Evolutionary conservation across 495 filamentous ascomycete genomes (phyloP).

Genomic region (Mytilinidion resinicola): DNA sequence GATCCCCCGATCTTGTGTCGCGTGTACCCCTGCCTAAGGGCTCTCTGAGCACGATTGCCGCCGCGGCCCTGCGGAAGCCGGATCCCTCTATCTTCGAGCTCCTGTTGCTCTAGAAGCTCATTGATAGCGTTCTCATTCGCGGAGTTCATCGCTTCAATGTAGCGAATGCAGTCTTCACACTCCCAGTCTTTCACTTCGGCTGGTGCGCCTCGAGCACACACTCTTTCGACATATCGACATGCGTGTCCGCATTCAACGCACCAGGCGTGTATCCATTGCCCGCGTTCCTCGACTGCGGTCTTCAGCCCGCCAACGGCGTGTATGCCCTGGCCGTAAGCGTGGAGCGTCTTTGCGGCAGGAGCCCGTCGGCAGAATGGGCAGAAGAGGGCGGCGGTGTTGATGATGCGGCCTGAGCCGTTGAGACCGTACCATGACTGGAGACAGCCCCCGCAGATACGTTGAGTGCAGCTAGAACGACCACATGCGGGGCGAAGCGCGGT

Average conservation of each 20-base stretch:
- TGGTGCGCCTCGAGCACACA: conserved; percentile 34
- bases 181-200: conserved; percentile 29
- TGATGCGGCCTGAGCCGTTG: conserved; percentile 31
- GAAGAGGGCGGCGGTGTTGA: conserved; percentile 40
- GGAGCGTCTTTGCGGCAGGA: conserved; percentile 32
- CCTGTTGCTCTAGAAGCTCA: neutral
- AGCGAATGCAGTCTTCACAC: conserved; percentile 30
- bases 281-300: conserved; percentile 31
- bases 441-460: conserved; percentile 29
- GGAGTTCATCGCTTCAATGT: neutral
- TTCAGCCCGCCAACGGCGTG: conserved; percentile 26
- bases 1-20: neutral
- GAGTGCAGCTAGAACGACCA: conserved; percentile 28
- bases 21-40: neutral
- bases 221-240: conserved; percentile 32
- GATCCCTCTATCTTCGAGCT: neutral
- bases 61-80: neutral
- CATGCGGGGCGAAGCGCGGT: conserved; percentile 27
- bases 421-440: conserved; percentile 27
- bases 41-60: neutral
- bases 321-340: conserved; percentile 21
- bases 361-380: conserved; percentile 43
- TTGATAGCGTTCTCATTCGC: neutral
- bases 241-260: conserved; percentile 36
- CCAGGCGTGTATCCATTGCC: conserved; percentile 41